Percentiles rank a stretch among this genome's conserved stretches.
phyloP scores from a whole-genome alignment of 257 asterid species.

The Gentiana straminea region DNA sequence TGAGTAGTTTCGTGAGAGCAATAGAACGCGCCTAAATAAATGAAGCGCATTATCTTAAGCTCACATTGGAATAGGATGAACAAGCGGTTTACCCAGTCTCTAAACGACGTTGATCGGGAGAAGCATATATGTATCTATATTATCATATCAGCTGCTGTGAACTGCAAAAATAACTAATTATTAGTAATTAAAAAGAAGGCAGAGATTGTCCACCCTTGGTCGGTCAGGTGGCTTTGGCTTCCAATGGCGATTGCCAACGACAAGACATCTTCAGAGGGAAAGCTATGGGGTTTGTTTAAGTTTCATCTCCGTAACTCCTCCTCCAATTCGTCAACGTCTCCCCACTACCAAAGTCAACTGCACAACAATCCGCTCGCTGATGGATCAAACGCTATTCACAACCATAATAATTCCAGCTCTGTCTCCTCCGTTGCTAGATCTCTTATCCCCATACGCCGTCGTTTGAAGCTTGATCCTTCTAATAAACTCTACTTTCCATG shows the following conservation, averaged over 20 bases:
- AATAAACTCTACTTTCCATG: conserved; percentile 80
- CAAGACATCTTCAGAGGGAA: conserved; percentile 40
- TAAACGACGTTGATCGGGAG: too few relatives aligned
- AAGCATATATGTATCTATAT: too few relatives aligned
- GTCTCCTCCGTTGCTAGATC: conserved; percentile 89
- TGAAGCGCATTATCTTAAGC: too few relatives aligned
- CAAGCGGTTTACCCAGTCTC: too few relatives aligned
- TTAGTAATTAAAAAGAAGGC: too few relatives aligned
- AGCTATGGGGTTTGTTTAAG: conserved; percentile 70
- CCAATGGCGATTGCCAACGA: conserved; percentile 70
- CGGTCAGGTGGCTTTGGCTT: too few relatives aligned
- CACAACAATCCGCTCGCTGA: conserved; percentile 37
- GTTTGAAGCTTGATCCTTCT: conserved; percentile 88
- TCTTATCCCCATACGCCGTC: conserved; percentile 69
- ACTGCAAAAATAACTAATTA: too few relatives aligned
- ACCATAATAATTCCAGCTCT: conserved; percentile 27
- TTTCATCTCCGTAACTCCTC: conserved; percentile 63
- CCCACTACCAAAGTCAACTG: conserved; percentile 26
- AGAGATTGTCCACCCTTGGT: too few relatives aligned
- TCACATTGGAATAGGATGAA: too few relatives aligned
- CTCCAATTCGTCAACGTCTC: conserved; percentile 19
- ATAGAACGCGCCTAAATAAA: too few relatives aligned
- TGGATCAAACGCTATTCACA: conserved; percentile 43
- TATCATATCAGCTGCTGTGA: too few relatives aligned
- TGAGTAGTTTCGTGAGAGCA: too few relatives aligned